Conservation (phyloP, 345 rosid genomes). For the Carallia brachiata region DNA sequence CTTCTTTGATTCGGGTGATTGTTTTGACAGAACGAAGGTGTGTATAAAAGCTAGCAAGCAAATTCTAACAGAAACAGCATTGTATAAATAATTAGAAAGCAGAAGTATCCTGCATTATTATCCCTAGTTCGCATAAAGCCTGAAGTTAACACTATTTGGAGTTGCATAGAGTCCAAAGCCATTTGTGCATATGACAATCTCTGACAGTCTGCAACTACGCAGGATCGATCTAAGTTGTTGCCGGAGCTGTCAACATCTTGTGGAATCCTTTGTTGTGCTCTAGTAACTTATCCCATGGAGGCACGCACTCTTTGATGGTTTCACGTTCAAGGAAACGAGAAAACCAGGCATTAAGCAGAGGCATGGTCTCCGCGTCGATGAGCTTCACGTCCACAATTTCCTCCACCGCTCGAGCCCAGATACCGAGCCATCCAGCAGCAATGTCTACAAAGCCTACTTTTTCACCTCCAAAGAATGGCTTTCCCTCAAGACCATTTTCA, state of each 20-base stretch:
- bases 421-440: constrained; percentile 33
- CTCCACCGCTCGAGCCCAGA: constrained; percentile 26
- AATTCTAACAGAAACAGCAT: no score
- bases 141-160: no score
- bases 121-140: no score
- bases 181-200: no score
- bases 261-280: constrained; percentile 27
- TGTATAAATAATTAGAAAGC: no score
- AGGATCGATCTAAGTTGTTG: not conserved
- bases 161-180: no score
- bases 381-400: constrained; percentile 23
- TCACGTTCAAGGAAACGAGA: constrained; percentile 25
- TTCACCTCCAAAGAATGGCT: constrained; percentile 34
- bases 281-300: constrained; percentile 26
- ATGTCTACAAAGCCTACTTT: constrained; percentile 23
- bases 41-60: no score
- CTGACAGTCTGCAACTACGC: not conserved
- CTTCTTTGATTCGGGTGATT: no score
- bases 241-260: constrained; percentile 11
- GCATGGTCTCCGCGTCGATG: constrained; percentile 28
- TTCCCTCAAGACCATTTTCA: constrained; percentile 21
- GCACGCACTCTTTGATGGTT: constrained; percentile 23
- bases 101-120: no score
- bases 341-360: constrained; percentile 25
- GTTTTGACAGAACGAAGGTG: no score